These are phyloP conservation scores for Zostera marina DNA, from an alignment of 116 monocot genomes.

Conservation along the genomic window DNA sequence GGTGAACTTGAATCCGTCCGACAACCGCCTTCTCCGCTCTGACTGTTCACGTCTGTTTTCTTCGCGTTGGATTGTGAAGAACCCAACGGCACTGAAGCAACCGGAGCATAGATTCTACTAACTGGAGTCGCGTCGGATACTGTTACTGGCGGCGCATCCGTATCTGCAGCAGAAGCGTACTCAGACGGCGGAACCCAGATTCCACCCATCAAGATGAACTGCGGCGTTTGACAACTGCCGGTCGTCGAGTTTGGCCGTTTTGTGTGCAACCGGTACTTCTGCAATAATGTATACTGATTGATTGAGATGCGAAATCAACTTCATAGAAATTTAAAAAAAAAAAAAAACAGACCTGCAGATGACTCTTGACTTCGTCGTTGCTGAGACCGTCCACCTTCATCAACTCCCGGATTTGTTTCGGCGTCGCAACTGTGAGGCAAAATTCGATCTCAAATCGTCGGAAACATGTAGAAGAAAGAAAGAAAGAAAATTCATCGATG, in stretches of 20 bases:
- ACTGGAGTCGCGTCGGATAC: constrained; percentile 6
- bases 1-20: constrained; percentile 29
- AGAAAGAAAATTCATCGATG: too few species aligned
- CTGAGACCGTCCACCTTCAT: constrained; percentile 98
- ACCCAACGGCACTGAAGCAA: constrained; percentile 25
- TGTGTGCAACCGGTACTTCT: constrained; percentile 87
- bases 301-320: not conserved
- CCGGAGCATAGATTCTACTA: constrained; percentile 30
- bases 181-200: constrained; percentile 60
- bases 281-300: too few species aligned
- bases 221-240: constrained; percentile 24
- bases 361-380: constrained; percentile 95
- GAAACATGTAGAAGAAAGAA: too few species aligned
- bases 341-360: constrained; percentile 55
- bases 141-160: constrained; percentile 4
- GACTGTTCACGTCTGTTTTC: constrained; percentile 8
- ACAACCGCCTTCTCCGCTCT: constrained; percentile 11
- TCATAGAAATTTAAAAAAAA: not conserved
- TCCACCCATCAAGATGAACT: constrained; percentile 63
- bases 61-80: not conserved
- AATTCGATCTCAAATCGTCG: not conserved
- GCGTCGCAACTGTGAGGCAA: constrained; percentile 61
- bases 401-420: constrained; percentile 88
- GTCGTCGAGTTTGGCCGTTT: constrained; percentile 25
- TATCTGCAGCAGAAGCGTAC: constrained; percentile 7